phyloP scores from a whole-genome alignment of 2,329 filamentous ascomycete species.

The Ophidiomyces ophidiicola region DNA sequence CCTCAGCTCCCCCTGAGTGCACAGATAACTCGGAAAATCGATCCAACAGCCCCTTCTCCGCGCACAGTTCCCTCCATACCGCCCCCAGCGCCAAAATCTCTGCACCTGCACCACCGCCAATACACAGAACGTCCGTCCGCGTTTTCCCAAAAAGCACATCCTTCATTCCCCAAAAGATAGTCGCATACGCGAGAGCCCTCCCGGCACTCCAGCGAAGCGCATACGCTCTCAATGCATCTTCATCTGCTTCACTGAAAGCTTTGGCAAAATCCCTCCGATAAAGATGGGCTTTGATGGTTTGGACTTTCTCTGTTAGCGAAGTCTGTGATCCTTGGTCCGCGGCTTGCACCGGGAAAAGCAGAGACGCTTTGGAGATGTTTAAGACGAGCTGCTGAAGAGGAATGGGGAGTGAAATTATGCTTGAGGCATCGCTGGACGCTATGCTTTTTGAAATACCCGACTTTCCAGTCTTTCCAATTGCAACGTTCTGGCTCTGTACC shows the following conservation, averaged over 20 bases:
- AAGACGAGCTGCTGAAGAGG: constrained; percentile 58
- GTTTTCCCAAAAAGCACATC: not conserved
- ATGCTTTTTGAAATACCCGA: not conserved
- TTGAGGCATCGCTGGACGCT: not conserved
- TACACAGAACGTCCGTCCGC: constrained; percentile 37
- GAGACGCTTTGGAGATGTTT: constrained; percentile 58
- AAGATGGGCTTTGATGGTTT: constrained; percentile 73
- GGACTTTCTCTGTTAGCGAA: constrained; percentile 48
- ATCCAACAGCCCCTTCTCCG: constrained; percentile 6
- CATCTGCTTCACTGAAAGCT: constrained; percentile 55
- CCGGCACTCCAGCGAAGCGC: constrained; percentile 83
- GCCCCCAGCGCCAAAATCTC: constrained; percentile 54
- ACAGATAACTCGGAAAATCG: constrained; percentile 13
- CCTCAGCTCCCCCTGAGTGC: constrained; percentile 4
- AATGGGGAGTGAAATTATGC: constrained; percentile 29
- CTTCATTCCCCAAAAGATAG: constrained; percentile 34
- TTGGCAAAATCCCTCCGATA: constrained; percentile 71
- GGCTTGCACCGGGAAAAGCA: constrained; percentile 38
- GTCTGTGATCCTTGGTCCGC: constrained; percentile 6
- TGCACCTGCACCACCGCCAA: constrained; percentile 55
- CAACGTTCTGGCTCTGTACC: not conserved
- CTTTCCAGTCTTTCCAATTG: not conserved
- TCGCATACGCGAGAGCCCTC: constrained; percentile 68
- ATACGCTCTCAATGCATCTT: constrained; percentile 66
- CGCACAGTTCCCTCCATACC: constrained; percentile 33